Evolutionary conservation across 805 yeast genomes (phyloP).

Genomic region (Suhomyces tanzawaensis): DNA sequence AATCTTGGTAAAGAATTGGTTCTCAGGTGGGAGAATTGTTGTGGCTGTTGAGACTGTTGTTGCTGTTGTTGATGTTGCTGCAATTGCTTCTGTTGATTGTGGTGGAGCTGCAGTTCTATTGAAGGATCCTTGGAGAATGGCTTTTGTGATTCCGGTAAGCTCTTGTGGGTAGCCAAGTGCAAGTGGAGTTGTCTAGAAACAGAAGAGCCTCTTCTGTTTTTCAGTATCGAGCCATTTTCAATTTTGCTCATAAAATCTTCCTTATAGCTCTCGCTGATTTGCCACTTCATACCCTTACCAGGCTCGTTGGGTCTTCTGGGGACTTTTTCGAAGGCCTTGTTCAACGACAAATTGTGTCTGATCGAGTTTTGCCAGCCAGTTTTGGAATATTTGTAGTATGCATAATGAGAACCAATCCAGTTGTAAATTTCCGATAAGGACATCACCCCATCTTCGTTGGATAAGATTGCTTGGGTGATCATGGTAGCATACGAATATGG

Average conservation of each 20-base stretch:
- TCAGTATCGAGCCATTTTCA: slow-evolving; percentile 69
- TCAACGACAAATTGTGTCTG: slow-evolving; percentile 88
- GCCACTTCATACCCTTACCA: slow-evolving; percentile 99
- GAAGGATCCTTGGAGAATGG: slow-evolving; percentile 21
- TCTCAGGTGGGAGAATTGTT: slow-evolving; percentile 14
- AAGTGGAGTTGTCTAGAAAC: slow-evolving; percentile 78
- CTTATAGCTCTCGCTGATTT: slow-evolving; percentile 79
- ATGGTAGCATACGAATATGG: slow-evolving; percentile 96
- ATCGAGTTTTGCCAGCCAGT: slow-evolving; percentile 99
- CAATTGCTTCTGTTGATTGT: slow-evolving; percentile 15
- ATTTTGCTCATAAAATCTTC: slow-evolving; percentile 82
- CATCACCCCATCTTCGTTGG: slow-evolving; percentile 82
- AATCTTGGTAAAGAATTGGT: slow-evolving; percentile 18
- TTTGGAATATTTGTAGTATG: slow-evolving; percentile 86
- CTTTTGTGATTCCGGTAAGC: slow-evolving; percentile 47
- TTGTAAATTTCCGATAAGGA: slow-evolving; percentile 88
- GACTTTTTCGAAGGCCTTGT: slow-evolving; percentile 96
- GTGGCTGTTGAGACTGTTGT: slow-evolving; percentile 7
- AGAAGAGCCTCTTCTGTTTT: slow-evolving; percentile 74
- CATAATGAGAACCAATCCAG: slow-evolving; percentile 85
- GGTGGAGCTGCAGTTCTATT: slow-evolving; percentile 17
- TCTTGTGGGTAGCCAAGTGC: slow-evolving; percentile 61
- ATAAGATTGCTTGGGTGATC: slow-evolving; percentile 95
- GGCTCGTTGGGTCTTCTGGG: slow-evolving; percentile 95
- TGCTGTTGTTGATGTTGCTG: slow-evolving; percentile 12